Percentiles rank a stretch among this genome's conserved stretches.
phyloP scores from a whole-genome alignment of 441 rosid genomes.

The Syzygium malaccense region DNA sequence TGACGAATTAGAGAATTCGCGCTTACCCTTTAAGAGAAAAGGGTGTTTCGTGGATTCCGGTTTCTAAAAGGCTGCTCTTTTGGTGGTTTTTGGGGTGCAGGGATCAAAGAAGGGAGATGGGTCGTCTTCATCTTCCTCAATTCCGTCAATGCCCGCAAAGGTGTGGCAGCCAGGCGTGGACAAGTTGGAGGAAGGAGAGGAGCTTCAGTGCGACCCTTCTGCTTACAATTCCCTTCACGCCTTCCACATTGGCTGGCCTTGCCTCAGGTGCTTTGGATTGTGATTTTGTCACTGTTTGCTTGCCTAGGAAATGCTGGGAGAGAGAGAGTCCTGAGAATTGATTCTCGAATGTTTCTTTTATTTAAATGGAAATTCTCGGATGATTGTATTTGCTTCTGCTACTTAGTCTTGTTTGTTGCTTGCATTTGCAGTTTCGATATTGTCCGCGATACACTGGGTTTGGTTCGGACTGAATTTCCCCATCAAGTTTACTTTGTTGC shows the following conservation, averaged over 20 bases:
- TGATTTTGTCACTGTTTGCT: background rate
- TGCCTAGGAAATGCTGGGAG: background rate
- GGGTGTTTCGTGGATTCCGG: background rate
- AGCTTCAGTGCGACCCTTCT: slow-evolving; percentile 90
- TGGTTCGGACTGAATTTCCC: slow-evolving; percentile 84
- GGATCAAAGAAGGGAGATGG: slow-evolving; percentile 48
- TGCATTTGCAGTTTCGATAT: slow-evolving; percentile 63
- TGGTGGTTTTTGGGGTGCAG: slow-evolving; percentile 11
- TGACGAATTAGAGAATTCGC: background rate
- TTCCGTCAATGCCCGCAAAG: slow-evolving; percentile 57
- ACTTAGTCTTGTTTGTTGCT: background rate
- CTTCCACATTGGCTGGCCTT: slow-evolving; percentile 94
- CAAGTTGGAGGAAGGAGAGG: slow-evolving; percentile 91
- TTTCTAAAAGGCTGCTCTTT: background rate
- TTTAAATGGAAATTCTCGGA: background rate
- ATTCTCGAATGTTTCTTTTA: background rate
- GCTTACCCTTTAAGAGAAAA: background rate
- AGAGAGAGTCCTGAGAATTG: background rate
- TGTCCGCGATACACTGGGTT: slow-evolving; percentile 71
- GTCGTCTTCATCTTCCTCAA: slow-evolving; percentile 42
- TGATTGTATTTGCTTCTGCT: background rate
- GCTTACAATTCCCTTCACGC: slow-evolving; percentile 88
- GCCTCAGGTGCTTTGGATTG: slow-evolving; percentile 50
- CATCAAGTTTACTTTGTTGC: slow-evolving; percentile 77
- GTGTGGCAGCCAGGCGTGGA: slow-evolving; percentile 99